phyloP scores from a whole-genome alignment of 306 rosid genomes.

The Inga oerstediana region DNA sequence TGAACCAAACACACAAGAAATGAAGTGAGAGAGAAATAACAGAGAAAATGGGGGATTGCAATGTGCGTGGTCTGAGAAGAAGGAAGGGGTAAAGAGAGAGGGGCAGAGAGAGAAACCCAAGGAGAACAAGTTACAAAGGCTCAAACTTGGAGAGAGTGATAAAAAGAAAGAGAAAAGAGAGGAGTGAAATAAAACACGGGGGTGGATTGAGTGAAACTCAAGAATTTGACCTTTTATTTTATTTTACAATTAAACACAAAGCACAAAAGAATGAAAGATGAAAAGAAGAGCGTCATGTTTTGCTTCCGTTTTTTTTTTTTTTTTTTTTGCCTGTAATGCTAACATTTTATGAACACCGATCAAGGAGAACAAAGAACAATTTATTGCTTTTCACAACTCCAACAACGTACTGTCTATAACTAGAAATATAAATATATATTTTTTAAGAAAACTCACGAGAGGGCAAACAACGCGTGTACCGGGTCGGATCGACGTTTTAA shows the following conservation, averaged over 20 bases:
- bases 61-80: constrained; percentile 37
- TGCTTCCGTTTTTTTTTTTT: not conserved
- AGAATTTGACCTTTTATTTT: constrained; percentile 3
- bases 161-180: not conserved
- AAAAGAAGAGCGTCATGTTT: not conserved
- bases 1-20: not conserved
- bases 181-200: no score
- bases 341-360: not conserved
- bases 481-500: no score
- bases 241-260: no score
- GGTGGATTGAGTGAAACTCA: not conserved
- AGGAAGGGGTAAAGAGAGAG: constrained; percentile 11
- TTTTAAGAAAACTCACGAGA: no score
- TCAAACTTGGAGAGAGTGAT: constrained; percentile 35
- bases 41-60: not conserved
- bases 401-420: not conserved
- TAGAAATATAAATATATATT: not conserved
- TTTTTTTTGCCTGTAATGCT: not conserved
- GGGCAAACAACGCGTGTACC: no score
- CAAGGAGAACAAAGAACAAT: not conserved
- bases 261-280: constrained; percentile 11
- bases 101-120: not conserved
- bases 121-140: not conserved
- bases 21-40: no score
- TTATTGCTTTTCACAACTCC: not conserved